Evolutionary conservation across 768 basidiomycete species (phyloP), one percentile per base, ranked within the genome.

Genomic region (Pleurotus salmoneostramineus): DNA sequence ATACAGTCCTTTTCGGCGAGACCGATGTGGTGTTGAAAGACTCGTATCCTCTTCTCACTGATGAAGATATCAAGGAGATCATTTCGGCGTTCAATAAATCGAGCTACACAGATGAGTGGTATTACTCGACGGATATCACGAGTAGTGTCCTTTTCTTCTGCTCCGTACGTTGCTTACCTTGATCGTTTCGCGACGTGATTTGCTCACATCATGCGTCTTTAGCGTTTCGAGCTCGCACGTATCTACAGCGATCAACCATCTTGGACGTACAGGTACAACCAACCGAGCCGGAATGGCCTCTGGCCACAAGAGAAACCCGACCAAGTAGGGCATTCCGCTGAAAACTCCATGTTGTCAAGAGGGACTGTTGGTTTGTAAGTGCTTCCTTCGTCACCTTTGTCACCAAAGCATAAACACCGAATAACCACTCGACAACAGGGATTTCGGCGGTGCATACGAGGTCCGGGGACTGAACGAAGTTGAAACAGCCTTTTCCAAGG

Each of bases 331-430:
- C 84, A 85, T 60, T 77, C 84, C 6, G 76, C 85, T 0, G 85
- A 84, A 65, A 85, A 87, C 63, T 85, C 81, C 80, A 84, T 84
- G 82, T 82, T 86, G 83, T 85, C 84, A 70, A 66, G 68, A 17
- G 85, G 87, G 1, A 78, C 74, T 84, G 83, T 40, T 84, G 85
- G 86, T 83, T 63, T 17, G 73, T 63, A 10, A 6, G n/a, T 34
- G 5, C 35, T 7, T 2, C 40, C n/a, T 27, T 8, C 37, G 10
- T 10, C 37, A 8, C 8, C 37, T 6, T 14, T 40, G 37, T 40
- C 37, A 40, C 5, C 56, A 35, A 7, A 36, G 46, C 10, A 42
- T 52, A n/a, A 8, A 17, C 35, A 21, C 21, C 21, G 14, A 21
- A n/a, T 52, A 50, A 12, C 14, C 62, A 58, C 55, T 35, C 52